Evolutionary conservation across 495 filamentous ascomycete species (phyloP).

Genomic region (Margaritispora aquatica): DNA sequence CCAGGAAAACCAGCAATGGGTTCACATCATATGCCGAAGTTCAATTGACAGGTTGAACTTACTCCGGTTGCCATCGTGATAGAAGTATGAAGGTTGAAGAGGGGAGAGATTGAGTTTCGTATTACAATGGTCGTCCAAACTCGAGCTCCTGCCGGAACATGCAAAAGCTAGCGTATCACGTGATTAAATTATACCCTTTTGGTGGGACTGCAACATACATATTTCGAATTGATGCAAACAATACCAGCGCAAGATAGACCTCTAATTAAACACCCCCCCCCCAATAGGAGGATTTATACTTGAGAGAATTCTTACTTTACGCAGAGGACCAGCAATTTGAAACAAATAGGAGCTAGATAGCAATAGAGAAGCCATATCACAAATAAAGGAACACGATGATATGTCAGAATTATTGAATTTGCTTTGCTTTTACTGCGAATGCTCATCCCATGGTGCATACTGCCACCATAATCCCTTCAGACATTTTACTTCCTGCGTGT

Average conservation of each 20-base stretch:
- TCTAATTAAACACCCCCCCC: too few species aligned
- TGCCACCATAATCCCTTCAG: background rate
- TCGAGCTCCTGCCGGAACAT: constrained; percentile 1
- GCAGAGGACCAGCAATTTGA: too few species aligned
- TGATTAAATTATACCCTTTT: constrained; percentile 3
- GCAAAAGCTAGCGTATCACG: constrained; percentile 10
- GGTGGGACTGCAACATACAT: background rate
- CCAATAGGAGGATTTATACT: too few species aligned
- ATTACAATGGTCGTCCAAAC: constrained; percentile 10
- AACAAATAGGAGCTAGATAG: too few species aligned
- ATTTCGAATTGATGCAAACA: too few species aligned
- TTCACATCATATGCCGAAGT: background rate
- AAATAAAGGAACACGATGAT: too few species aligned
- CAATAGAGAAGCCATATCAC: too few species aligned
- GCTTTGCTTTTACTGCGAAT: too few species aligned
- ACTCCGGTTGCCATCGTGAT: constrained; percentile 83
- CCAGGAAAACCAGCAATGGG: background rate
- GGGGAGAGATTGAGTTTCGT: constrained; percentile 32
- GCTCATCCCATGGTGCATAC: too few species aligned
- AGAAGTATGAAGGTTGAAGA: constrained; percentile 34
- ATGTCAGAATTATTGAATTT: too few species aligned
- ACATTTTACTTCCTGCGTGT: background rate
- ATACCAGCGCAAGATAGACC: background rate
- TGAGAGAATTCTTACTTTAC: too few species aligned
- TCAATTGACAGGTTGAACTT: constrained; percentile 44